phyloP scores from a whole-genome alignment of 805 yeast genomes.

The Lachancea thermotolerans region DNA sequence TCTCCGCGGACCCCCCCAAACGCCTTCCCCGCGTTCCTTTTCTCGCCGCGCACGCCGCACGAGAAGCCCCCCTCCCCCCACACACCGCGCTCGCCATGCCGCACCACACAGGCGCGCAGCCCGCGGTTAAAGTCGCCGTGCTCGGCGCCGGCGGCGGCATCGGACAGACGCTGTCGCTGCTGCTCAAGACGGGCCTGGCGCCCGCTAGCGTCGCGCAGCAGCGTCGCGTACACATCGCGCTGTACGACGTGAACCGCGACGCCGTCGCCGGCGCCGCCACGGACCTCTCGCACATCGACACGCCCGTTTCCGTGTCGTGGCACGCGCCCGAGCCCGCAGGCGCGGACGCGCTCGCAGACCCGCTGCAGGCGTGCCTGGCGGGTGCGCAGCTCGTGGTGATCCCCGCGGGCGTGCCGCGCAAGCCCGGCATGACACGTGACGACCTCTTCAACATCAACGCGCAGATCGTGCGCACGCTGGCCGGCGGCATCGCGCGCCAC shows the following conservation, averaged over 20 bases:
- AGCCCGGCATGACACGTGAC: constrained; percentile 93
- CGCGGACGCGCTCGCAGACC: constrained; percentile 27
- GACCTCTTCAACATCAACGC: constrained; percentile 82
- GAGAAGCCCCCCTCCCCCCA: too few species aligned
- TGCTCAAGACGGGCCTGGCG: constrained; percentile 49
- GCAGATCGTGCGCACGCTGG: constrained; percentile 65
- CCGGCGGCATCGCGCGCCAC: constrained; percentile 63
- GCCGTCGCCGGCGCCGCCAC: constrained; percentile 73
- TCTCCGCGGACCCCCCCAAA: too few species aligned
- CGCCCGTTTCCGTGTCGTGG: constrained; percentile 54
- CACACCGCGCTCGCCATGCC: constrained; percentile 14
- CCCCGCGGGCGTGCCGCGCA: constrained; percentile 90
- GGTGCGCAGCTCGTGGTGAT: constrained; percentile 28
- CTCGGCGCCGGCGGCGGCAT: constrained; percentile 93
- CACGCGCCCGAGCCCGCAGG: constrained; percentile 58
- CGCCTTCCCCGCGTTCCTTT: too few species aligned
- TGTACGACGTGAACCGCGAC: constrained; percentile 73
- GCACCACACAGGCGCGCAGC: constrained; percentile 11
- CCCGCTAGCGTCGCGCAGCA: constrained; percentile 37
- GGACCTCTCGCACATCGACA: constrained; percentile 77
- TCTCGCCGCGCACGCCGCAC: too few species aligned
- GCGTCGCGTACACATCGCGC: constrained; percentile 40
- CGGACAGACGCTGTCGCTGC: constrained; percentile 84
- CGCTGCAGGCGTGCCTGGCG: constrained; percentile 9
- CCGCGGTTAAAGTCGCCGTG: constrained; percentile 60